Base-by-base conservation (phyloP, 306 rosid species). In the Comarum palustre region DNA sequence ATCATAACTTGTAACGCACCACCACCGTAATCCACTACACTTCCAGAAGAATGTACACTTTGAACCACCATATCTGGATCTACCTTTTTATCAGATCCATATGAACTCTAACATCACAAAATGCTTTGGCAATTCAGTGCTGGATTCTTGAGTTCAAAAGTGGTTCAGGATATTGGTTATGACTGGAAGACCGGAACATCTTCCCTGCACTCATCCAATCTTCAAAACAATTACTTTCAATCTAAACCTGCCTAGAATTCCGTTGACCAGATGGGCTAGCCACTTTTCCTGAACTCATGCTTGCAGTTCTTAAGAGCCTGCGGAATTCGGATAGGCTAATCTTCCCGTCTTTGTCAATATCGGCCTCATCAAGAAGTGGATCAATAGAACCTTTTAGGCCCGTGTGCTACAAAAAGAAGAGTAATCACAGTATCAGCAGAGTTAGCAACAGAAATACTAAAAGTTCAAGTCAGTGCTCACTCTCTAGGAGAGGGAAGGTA, bases 301-400 rank as follows among this genome's bases (percentile, higher is more conserved):
- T 95, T 34, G 99, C 99, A 38, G 96, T 88, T 88, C 99, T 90
- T 68, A 95, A 77, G 80, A 95, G 99, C 73, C 84, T 87, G 3
- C 97, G 90, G 66, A 95, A 95, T 72, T 95, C 99, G 13, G 92
- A 76, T 46, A 95, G 79, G 83, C 99, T 95, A 79, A 95, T 92
- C 72, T 82, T 91, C 74, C 99, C 99, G 68, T 95, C 99, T 76
- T 84, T 92, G 86, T 95, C 97, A 13, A 95, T 83, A 69, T 95
- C 99, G 0, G 97, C 99, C 84, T 95, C 99, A 75, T 95, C 99
- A 3, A 95, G 99, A 62, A 95, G 83, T 19, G 99, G 95, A 59
- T 87, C 87, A 29, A 92, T 77, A 65, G 99, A 95, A 38, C 93
- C 96, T 78, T 85, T 80, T 76, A 95, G 65, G 59, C 99, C 91